Conservation (phyloP, 2,329 filamentous ascomycete species). For the Trichothecium sympodiale region DNA sequence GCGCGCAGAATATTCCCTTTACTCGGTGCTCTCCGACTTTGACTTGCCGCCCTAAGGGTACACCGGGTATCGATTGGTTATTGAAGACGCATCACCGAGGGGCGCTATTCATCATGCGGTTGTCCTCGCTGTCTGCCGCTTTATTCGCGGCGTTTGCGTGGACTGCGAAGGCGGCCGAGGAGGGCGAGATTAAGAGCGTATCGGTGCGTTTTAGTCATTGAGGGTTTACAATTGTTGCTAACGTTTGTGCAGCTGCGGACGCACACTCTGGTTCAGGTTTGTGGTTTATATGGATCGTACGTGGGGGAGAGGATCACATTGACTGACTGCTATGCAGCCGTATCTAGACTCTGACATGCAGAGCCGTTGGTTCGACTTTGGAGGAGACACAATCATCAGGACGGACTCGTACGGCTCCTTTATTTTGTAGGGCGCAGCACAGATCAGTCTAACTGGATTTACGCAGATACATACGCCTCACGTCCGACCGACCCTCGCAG, state of each 20-base stretch:
- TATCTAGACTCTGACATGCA: conserved; percentile 98
- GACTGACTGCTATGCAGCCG: conserved; percentile 44
- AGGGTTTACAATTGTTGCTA: conserved; percentile 7
- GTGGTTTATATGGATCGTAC: conserved; percentile 21
- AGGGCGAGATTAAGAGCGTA: conserved; percentile 40
- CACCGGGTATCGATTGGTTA: not conserved
- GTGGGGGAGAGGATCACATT: conserved; percentile 7
- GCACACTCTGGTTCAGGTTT: conserved; percentile 70
- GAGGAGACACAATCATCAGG: conserved; percentile 80
- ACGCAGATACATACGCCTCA: conserved; percentile 77
- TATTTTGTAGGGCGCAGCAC: not conserved
- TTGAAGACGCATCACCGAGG: not conserved
- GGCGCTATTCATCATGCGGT: conserved; percentile 28
- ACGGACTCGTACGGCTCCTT: conserved; percentile 48
- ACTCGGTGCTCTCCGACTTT: not conserved
- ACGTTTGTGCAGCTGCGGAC: conserved; percentile 58
- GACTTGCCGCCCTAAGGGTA: not conserved
- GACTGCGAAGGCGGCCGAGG: conserved; percentile 39
- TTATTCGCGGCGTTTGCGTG: conserved; percentile 39
- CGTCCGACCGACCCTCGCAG: conserved; percentile 82
- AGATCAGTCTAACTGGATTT: conserved; percentile 1
- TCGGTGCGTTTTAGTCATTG: conserved; percentile 23
- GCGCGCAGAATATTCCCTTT: not conserved
- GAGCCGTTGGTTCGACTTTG: conserved; percentile 98
- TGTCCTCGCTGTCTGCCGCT: conserved; percentile 33